Evolutionary conservation across 2,329 filamentous ascomycete species (phyloP).

Genomic region (Mycosphaerella sp.): DNA sequence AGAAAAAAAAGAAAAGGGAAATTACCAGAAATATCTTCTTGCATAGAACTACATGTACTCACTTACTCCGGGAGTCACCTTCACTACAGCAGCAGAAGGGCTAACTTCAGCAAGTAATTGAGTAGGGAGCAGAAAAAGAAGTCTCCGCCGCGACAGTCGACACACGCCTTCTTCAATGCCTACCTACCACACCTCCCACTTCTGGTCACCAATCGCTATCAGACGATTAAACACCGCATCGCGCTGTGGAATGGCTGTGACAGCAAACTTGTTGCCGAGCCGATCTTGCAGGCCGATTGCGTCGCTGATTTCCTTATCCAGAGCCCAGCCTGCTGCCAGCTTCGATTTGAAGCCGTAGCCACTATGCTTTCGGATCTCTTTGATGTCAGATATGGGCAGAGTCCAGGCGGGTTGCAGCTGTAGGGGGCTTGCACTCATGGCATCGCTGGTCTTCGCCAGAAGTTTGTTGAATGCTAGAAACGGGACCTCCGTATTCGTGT

Average conservation of each 20-base stretch:
- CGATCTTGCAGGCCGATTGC: not conserved
- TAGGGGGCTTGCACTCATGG: not conserved
- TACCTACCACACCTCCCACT: constrained; percentile 7
- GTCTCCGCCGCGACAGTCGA: not conserved
- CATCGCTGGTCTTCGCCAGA: not conserved
- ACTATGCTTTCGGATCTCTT: constrained; percentile 5
- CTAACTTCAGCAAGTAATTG: too few relatives aligned
- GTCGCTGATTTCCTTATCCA: constrained; percentile 4
- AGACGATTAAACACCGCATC: constrained; percentile 9
- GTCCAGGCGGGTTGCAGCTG: not conserved
- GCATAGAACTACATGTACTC: too few relatives aligned
- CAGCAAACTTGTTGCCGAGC: not conserved
- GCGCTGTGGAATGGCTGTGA: constrained; percentile 3
- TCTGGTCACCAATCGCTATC: constrained; percentile 4
- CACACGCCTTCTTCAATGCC: not conserved
- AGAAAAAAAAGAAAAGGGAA: too few relatives aligned
- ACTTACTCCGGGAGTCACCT: too few relatives aligned
- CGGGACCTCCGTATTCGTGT: not conserved
- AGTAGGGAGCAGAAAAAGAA: too few relatives aligned
- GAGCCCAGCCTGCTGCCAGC: constrained; percentile 3
- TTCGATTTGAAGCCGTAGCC: constrained; percentile 11
- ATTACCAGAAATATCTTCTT: too few relatives aligned
- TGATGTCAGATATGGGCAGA: not conserved
- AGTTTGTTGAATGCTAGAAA: not conserved
- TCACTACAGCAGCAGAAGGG: too few relatives aligned